Percentiles rank a stretch among this genome's conserved stretches.
Conservation (phyloP, 192 early-diverging fungal species). For the Podila minutissima region DNA sequence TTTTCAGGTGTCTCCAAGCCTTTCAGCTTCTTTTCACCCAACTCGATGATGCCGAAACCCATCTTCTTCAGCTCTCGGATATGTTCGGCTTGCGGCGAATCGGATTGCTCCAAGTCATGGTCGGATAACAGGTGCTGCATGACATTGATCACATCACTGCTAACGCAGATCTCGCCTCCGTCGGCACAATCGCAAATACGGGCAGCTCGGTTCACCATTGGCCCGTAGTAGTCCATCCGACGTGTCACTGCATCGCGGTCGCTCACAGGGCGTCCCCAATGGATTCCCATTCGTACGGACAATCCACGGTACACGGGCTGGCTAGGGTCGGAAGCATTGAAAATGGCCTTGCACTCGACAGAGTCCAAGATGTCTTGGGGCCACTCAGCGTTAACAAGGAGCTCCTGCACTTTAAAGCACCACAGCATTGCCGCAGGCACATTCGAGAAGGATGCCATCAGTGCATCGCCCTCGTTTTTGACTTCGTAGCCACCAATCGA, state of each 20-base stretch:
- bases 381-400: constrained; percentile 87
- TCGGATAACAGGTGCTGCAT: constrained; percentile 35
- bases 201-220: constrained; percentile 90
- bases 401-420: constrained; percentile 88
- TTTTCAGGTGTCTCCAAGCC: constrained; percentile 90
- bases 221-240: constrained; percentile 97
- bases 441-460: constrained; percentile 92
- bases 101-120: constrained; percentile 22
- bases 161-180: constrained; percentile 90
- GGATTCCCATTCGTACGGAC: constrained; percentile 94
- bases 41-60: constrained; percentile 73
- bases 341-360: constrained; percentile 78
- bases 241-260: constrained; percentile 89
- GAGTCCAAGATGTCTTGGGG: constrained; percentile 85
- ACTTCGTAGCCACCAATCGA: constrained; percentile 93
- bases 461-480: constrained; percentile 95
- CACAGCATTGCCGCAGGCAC: constrained; percentile 84
- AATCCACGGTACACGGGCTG: constrained; percentile 83
- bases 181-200: constrained; percentile 87
- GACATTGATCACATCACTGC: constrained; percentile 75
- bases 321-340: constrained; percentile 61
- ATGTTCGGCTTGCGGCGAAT: constrained; percentile 32
- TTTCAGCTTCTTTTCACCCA: constrained; percentile 88
- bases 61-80: constrained; percentile 68
- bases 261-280: constrained; percentile 87